These are phyloP conservation scores for Cucurbita argyrosperma DNA, from an alignment of 306 rosid species.

Conservation along the genomic window DNA sequence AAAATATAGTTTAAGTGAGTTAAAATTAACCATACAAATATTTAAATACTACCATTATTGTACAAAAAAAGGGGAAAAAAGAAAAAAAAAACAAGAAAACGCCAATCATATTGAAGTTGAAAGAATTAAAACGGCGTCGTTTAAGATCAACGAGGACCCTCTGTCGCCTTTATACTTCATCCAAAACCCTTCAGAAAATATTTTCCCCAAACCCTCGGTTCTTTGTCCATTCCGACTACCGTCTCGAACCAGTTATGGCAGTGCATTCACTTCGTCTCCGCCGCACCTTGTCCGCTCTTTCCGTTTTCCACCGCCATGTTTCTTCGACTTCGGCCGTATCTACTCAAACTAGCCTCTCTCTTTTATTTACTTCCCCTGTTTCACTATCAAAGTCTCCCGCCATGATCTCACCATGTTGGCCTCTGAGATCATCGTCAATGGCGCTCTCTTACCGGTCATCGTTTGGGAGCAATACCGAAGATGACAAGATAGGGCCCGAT, in stretches of 20 bases:
- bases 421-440: constrained; percentile 21
- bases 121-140: no score
- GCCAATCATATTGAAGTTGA: no score
- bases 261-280: constrained; percentile 42
- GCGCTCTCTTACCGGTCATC: constrained; percentile 25
- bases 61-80: no score
- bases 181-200: no score
- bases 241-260: constrained; percentile 32
- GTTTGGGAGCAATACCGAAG: background rate
- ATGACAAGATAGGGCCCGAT: constrained; percentile 47
- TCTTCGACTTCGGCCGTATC: background rate
- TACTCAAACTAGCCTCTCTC: background rate
- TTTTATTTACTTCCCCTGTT: background rate
- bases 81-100: no score
- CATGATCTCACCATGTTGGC: constrained; percentile 16
- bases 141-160: no score
- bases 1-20: no score
- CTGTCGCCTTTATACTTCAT: no score
- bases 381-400: background rate
- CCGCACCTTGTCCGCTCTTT: constrained; percentile 19
- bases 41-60: no score
- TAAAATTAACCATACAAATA: no score
- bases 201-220: no score
- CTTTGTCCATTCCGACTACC: background rate
- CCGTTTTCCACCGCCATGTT: constrained; percentile 21